These are phyloP conservation scores for Colletotrichum tabaci DNA, from an alignment of 2,329 filamentous ascomycete genomes.

Conservation along the genomic window DNA sequence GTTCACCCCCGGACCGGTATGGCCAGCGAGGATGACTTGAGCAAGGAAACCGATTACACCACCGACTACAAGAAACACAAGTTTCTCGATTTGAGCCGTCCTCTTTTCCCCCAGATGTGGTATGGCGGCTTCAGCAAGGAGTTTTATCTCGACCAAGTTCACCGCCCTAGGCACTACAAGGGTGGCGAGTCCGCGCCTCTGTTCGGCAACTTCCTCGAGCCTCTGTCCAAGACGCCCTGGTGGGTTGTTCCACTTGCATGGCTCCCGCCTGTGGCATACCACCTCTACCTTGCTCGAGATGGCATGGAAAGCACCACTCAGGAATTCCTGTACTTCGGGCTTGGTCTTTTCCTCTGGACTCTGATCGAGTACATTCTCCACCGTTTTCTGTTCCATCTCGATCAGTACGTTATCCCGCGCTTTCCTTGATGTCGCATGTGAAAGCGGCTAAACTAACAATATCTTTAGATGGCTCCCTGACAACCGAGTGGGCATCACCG, in stretches of 20 bases:
- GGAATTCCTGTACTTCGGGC: constrained; percentile 74
- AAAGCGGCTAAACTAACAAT: constrained; percentile 49
- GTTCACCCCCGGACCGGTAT: constrained; percentile 83
- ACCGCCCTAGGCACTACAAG: constrained; percentile 95
- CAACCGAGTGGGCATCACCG: constrained; percentile 86
- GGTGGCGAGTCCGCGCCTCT: constrained; percentile 92
- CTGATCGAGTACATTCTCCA: constrained; percentile 92
- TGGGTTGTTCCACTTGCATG: constrained; percentile 89
- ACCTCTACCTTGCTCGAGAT: constrained; percentile 74
- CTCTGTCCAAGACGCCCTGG: constrained; percentile 95
- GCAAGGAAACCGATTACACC: constrained; percentile 82
- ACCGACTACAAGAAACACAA: constrained; percentile 91
- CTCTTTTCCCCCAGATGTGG: constrained; percentile 91
- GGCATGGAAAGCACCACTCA: constrained; percentile 68
- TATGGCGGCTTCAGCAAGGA: constrained; percentile 89
- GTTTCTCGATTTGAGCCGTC: constrained; percentile 90
- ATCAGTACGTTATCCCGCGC: constrained; percentile 74
- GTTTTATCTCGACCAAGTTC: constrained; percentile 98
- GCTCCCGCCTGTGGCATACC: constrained; percentile 85
- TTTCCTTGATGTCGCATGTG: background rate
- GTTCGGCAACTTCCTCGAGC: constrained; percentile 99
- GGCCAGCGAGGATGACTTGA: constrained; percentile 89
- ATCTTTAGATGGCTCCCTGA: constrained; percentile 83
- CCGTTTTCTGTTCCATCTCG: constrained; percentile 93
- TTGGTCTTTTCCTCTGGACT: constrained; percentile 87